Base-by-base conservation (phyloP, 75 land plant species). In the Picea sitchensis region DNA sequence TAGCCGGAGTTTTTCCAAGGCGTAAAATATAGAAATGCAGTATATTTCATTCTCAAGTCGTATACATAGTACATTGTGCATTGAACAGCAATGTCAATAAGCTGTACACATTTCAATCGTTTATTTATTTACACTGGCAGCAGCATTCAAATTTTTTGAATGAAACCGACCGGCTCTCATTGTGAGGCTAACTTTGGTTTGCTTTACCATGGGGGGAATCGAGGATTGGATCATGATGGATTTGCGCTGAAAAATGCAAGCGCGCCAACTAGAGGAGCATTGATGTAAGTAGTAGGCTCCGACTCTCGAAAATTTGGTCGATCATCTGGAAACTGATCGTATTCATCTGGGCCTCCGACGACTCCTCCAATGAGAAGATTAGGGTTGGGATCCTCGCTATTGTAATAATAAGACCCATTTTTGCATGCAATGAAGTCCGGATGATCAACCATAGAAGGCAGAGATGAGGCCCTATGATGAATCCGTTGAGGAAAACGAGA, bases 251-350 rank as follows among this genome's bases (percentile, higher is more conserved):
- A 82, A 54, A 88, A 93, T 14, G 99, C 90, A 0, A 97, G 87
- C 2, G 93, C 79, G 11, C 99, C 99, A 6, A 97, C 94, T 0
- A 97, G 84, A 1, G 97, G 97, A 2, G 99, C 93, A 76, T 93
- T 97, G 65, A 90, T 93, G 84, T 97, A 97, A 0, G 89, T 85
- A 4, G 93, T 80, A 0, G 95, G 93, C 61, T 93, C 95, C 0
- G 90, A 86, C 56, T 86, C 81, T 47, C 31, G 73, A 72, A 77
- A 85, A 36, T 81, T 34, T 14, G 31, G 60, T 51, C 96, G 67
- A 21, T 47, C 61, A 79, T 93, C 96, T 3, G 61, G 79, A 77
- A 77, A 93, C 34, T 79, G 67, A 71, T 93, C 96, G 17, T 78
- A 67, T 30, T 62, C 60, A 38, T 83, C 82, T 6, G 93, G 96